A percentile compares a stretch with the other conserved stretches of the same genome.
Conservation (phyloP, 305 asterid species). For the Solanum hybrid region DNA sequence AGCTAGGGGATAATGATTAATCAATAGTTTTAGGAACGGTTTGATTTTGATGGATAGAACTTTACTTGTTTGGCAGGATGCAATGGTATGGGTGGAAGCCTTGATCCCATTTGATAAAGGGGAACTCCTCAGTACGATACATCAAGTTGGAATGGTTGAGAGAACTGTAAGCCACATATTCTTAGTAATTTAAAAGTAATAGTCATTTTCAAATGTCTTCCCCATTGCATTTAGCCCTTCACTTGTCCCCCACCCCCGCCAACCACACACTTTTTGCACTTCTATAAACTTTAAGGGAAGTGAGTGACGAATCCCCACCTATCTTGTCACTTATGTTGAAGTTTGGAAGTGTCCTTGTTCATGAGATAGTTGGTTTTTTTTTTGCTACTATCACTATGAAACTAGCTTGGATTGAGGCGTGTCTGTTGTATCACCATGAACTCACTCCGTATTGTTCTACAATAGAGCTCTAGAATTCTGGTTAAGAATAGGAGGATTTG, state of each 20-base stretch:
- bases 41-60: background rate
- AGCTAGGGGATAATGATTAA: background rate
- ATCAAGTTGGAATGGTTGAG: constrained; percentile 89
- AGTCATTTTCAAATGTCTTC: background rate
- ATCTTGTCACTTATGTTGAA: background rate
- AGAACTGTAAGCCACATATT: constrained; percentile 44
- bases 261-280: background rate
- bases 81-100: constrained; percentile 97
- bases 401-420: background rate
- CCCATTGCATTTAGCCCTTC: background rate
- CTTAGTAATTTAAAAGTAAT: background rate
- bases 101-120: constrained; percentile 88
- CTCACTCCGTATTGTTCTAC: background rate
- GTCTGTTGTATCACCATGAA: background rate
- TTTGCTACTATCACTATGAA: background rate
- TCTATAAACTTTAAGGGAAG: background rate
- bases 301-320: background rate
- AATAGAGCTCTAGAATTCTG: background rate
- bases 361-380: background rate
- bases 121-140: constrained; percentile 78
- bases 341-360: background rate
- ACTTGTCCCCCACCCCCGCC: background rate
- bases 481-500: background rate
- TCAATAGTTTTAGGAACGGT: background rate
- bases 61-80: constrained; percentile 40